A percentile compares a stretch with the other conserved stretches of the same genome.
Evolutionary conservation across 2,329 filamentous ascomycete species (phyloP).

Genomic region (Thyridium curvatum): DNA sequence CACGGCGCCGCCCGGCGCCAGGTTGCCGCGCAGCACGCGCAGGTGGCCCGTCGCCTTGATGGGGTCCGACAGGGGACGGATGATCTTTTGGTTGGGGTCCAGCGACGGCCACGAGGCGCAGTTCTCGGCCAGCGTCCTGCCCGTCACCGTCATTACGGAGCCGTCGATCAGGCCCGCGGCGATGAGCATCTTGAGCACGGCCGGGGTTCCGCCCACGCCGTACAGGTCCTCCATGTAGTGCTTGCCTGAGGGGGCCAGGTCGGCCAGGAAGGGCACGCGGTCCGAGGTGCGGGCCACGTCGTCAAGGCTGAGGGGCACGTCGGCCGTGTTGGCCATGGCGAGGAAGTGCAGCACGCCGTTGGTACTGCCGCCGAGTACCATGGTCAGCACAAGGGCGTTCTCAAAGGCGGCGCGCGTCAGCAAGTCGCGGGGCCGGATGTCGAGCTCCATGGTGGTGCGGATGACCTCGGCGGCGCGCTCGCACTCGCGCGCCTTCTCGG

Average conservation of each 20-base stretch:
- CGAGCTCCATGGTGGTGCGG: conserved; percentile 69
- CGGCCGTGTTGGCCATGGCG: conserved; percentile 83
- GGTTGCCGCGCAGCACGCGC: conserved; percentile 79
- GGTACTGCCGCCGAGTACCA: conserved; percentile 85
- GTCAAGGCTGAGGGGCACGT: conserved; percentile 69
- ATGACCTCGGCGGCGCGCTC: conserved; percentile 75
- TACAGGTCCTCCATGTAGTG: conserved; percentile 84
- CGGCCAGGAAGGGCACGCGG: conserved; percentile 79
- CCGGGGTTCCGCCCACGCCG: conserved; percentile 76
- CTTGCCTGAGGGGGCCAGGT: conserved; percentile 76
- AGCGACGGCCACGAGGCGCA: conserved; percentile 70
- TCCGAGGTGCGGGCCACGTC: conserved; percentile 77
- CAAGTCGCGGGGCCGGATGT: conserved; percentile 75
- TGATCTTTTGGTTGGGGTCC: conserved; percentile 74
- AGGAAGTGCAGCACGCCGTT: conserved; percentile 86
- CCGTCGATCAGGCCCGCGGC: conserved; percentile 72
- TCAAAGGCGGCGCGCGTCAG: conserved; percentile 77
- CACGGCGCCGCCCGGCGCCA: conserved; percentile 83
- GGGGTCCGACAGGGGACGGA: conserved; percentile 62
- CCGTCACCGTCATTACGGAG: conserved; percentile 73
- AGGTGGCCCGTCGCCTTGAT: conserved; percentile 86
- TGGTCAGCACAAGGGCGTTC: conserved; percentile 84
- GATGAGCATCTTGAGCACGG: conserved; percentile 79
- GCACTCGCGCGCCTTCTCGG: conserved; percentile 82
- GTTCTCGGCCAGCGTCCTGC: conserved; percentile 77